Base-by-base conservation (phyloP, 192 early-diverging fungal genomes). In the Oehlia diaphana region DNA sequence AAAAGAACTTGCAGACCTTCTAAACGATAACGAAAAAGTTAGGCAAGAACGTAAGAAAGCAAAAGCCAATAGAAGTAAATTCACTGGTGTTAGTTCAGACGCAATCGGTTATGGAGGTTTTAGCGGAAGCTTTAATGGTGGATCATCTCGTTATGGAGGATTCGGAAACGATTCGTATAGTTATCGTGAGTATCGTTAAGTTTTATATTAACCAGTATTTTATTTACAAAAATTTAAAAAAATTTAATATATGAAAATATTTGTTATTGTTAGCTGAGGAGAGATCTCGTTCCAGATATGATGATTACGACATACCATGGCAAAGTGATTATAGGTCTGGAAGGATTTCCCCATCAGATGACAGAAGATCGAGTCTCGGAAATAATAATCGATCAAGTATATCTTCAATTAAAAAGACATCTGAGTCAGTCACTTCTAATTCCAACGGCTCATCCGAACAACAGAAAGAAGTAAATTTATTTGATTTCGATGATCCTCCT, bases 1-100 rank as follows among this genome's bases (percentile, higher is more conserved):
- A 16, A 96, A 95, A 79, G 96, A 98, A 86, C 86, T 99, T 44
- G 83, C 92, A 3, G 97, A 96, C 8, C 86, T 98, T 66, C 82
- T 98, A 16, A 88, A 89, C 50, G 90, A 94, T 83, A 90, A 89
- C 72, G 91, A 96, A 39, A 88, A 84, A 16, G 91, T 99, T 82
- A 92, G 93, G 47, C 88, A 88, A 13, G 97, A 99, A 82, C 91
- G 97, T 19, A 91, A 92, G 80, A 97, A 95, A 79, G 96, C 97
- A 26, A 93, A 92, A 81, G 91, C 92, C 31, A 99, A 95, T 84
- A 90, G 93, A 53, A 86, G 90, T 83, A 99, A 99, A 85, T 99
- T 96, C 80, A 91, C 88, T 1, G 94, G 94, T 33, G 93, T 94
- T 19, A 86, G 91, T 7, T 90, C 89, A 10, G 90, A 89, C 16